Conservation (phyloP, 1,284 basidiomycete genomes). For the Athelia sp. region DNA sequence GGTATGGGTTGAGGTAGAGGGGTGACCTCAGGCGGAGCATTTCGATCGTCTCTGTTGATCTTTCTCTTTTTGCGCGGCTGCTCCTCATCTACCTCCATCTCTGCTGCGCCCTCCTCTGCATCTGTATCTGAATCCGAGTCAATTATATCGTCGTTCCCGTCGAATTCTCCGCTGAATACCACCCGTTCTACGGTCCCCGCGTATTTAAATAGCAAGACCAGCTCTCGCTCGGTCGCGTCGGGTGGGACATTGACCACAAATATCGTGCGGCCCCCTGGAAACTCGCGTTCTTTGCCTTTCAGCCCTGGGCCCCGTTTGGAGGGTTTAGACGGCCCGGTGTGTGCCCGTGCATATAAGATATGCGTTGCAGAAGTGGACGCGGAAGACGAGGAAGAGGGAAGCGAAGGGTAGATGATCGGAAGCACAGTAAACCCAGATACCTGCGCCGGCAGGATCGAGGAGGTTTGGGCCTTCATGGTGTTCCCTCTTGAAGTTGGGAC, state of each 20-base stretch:
- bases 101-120: constrained; percentile 24
- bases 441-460: constrained; percentile 2
- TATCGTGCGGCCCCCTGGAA: constrained; percentile 71
- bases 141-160: constrained; percentile 29
- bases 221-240: constrained; percentile 76
- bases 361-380: constrained; percentile 41
- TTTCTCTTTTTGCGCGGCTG: constrained; percentile 46
- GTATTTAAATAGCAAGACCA: constrained; percentile 67
- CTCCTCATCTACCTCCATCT: constrained; percentile 23
- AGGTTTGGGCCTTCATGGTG: neutral
- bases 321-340: constrained; percentile 25
- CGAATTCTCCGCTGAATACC: constrained; percentile 43
- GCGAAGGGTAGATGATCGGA: constrained; percentile 45
- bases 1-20: constrained; percentile 48
- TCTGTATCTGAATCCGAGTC: constrained; percentile 35
- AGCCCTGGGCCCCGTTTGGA: constrained; percentile 22
- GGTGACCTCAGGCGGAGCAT: constrained; percentile 40
- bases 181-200: constrained; percentile 77
- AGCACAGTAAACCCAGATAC: constrained; percentile 56
- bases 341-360: constrained; percentile 56
- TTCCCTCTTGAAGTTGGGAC: neutral
- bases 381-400: no score
- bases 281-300: constrained; percentile 20
- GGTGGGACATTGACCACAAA: constrained; percentile 86
- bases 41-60: constrained; percentile 22